A percentile compares a stretch with the other conserved stretches of the same genome.
Conservation (phyloP, 768 basidiomycete species). For the Tulasnella sp. region DNA sequence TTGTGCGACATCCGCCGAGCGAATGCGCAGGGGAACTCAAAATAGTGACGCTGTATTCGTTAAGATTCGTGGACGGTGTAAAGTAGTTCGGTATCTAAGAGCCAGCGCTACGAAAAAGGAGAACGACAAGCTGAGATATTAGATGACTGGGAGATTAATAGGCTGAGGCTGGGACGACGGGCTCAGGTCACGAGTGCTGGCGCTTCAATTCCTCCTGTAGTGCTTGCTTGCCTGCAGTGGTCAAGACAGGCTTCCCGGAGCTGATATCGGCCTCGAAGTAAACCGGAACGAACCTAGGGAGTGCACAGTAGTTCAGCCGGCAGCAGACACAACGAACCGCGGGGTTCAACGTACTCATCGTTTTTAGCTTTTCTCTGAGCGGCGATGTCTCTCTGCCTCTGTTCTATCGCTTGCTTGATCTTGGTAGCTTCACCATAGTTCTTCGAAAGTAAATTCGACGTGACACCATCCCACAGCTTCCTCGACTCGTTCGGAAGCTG, state of each 20-base stretch:
- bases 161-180: background rate
- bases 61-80: slow-evolving; percentile 1
- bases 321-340: slow-evolving; percentile 7
- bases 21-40: background rate
- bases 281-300: slow-evolving; percentile 64
- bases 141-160: background rate
- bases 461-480: slow-evolving; percentile 85
- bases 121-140: background rate
- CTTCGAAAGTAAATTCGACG: slow-evolving; percentile 72
- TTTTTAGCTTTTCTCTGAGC: slow-evolving; percentile 84
- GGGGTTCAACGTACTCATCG: slow-evolving; percentile 60
- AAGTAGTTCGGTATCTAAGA: background rate
- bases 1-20: background rate
- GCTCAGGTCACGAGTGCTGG: background rate
- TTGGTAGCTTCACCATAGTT: slow-evolving; percentile 90
- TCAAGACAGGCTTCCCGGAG: slow-evolving; percentile 69
- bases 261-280: slow-evolving; percentile 75
- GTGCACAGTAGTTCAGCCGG: background rate
- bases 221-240: slow-evolving; percentile 67
- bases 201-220: slow-evolving; percentile 56
- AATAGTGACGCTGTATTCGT: background rate
- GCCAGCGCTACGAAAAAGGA: background rate
- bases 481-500: slow-evolving; percentile 84
- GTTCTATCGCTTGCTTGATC: slow-evolving; percentile 90
- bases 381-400: slow-evolving; percentile 87